These are phyloP conservation scores for Vachellia pachyceras DNA, from an alignment of 306 rosid genomes.

Conservation along the genomic window DNA sequence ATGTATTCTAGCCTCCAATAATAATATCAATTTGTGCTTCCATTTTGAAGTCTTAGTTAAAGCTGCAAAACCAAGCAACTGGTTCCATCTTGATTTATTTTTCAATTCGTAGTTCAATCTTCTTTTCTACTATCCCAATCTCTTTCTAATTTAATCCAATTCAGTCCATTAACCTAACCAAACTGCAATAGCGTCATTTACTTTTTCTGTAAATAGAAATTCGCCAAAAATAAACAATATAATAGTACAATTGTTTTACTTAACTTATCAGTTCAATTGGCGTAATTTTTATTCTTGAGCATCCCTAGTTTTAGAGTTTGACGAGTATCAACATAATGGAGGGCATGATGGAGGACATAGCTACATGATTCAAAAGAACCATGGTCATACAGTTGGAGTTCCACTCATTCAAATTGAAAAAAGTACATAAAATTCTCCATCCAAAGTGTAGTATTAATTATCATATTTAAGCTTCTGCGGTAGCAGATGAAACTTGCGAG, in stretches of 20 bases:
- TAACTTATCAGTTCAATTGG: neutral
- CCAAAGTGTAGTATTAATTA: neutral
- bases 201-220: neutral
- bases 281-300: neutral
- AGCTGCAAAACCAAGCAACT: neutral
- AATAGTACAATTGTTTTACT: neutral
- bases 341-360: neutral
- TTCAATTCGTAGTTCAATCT: neutral
- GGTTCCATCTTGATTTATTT: neutral
- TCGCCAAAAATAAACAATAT: neutral
- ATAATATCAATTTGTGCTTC: conserved; percentile 26
- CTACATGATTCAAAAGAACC: neutral
- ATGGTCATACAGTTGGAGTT: conserved; percentile 1
- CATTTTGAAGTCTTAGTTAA: conserved; percentile 2
- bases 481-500: neutral
- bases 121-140: neutral
- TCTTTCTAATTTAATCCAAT: neutral
- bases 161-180: neutral
- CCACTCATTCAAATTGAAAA: conserved; percentile 5
- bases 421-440: neutral
- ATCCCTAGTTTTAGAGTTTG: neutral
- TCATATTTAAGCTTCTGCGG: neutral
- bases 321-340: conserved; percentile 9
- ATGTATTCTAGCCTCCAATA: conserved; percentile 6
- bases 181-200: neutral